Percentiles rank a stretch among this genome's conserved stretches.
Evolutionary conservation across 176 grass and related monocot genomes (phyloP).

Genomic region (Otatea glauca): DNA sequence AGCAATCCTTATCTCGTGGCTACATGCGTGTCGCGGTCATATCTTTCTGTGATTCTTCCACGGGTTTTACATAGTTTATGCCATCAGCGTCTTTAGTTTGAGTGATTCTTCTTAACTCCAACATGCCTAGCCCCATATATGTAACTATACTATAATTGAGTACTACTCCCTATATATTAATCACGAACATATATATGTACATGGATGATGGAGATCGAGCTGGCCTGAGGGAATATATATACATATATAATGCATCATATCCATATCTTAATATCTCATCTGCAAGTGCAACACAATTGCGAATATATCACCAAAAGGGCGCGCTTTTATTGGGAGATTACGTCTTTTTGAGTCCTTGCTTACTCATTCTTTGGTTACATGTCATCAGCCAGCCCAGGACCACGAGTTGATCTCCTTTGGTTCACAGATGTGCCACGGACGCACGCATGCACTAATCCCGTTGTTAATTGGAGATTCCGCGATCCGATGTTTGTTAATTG

Average conservation of each 20-base stretch:
- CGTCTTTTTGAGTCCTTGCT: constrained; percentile 38
- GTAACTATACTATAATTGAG: background rate
- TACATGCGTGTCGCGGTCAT: background rate
- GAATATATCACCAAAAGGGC: constrained; percentile 35
- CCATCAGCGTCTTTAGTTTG: background rate
- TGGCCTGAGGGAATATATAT: background rate
- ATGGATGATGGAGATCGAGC: background rate
- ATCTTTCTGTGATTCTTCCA: constrained; percentile 50
- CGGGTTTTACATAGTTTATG: constrained; percentile 13
- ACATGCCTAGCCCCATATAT: background rate
- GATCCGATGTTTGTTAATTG: constrained; percentile 41
- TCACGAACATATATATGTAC: no score
- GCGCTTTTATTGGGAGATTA: constrained; percentile 31
- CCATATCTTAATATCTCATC: background rate
- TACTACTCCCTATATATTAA: no score
- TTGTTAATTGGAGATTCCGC: constrained; percentile 31
- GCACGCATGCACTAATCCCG: constrained; percentile 28
- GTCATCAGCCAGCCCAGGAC: constrained; percentile 8
- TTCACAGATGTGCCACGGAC: background rate
- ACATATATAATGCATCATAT: no score
- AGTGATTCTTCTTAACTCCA: constrained; percentile 1
- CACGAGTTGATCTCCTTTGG: background rate
- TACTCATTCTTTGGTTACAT: constrained; percentile 27
- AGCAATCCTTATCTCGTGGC: constrained; percentile 39
- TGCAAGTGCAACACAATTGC: constrained; percentile 9